phyloP scores from a whole-genome alignment of 179 eudicot genomes.

The Nepenthes alata region DNA sequence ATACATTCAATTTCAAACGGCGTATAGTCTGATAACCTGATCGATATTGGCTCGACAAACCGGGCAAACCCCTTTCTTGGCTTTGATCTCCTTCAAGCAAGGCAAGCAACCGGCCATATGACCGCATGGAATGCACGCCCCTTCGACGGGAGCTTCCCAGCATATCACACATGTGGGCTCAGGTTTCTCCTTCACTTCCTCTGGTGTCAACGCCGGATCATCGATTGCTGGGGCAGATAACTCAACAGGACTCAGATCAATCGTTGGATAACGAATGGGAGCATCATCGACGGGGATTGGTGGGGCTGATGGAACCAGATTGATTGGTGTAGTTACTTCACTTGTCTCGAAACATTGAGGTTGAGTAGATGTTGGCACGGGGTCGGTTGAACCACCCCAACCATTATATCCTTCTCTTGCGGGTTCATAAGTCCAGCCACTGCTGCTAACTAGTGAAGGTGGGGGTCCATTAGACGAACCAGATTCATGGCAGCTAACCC shows the following conservation, averaged over 20 bases:
- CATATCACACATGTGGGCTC: constrained; percentile 64
- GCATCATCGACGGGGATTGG: constrained; percentile 37
- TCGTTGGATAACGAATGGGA: constrained; percentile 57
- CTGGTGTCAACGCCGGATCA: constrained; percentile 8
- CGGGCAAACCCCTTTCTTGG: constrained; percentile 72
- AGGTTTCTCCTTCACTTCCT: constrained; percentile 16
- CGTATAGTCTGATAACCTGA: constrained; percentile 63
- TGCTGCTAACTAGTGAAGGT: constrained; percentile 18
- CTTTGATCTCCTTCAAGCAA: constrained; percentile 63
- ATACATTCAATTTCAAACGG: constrained; percentile 40
- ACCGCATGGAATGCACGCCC: constrained; percentile 95
- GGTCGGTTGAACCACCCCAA: constrained; percentile 7
- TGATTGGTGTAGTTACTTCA: constrained; percentile 1
- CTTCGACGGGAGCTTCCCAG: constrained; percentile 77
- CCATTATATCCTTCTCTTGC: constrained; percentile 8
- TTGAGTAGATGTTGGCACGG: constrained; percentile 10
- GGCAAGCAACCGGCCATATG: constrained; percentile 98
- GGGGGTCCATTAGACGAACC: constrained; percentile 18
- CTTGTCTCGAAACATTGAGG: not conserved
- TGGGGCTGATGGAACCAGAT: constrained; percentile 39
- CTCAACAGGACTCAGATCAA: constrained; percentile 36
- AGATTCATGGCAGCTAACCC: constrained; percentile 8
- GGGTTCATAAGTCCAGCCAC: constrained; percentile 25
- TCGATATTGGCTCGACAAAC: constrained; percentile 77
- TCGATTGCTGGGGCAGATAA: constrained; percentile 10